A percentile compares a stretch with the other conserved stretches of the same genome.
phyloP scores from a whole-genome alignment of 495 filamentous ascomycete species.

The Penicillium manginii region DNA sequence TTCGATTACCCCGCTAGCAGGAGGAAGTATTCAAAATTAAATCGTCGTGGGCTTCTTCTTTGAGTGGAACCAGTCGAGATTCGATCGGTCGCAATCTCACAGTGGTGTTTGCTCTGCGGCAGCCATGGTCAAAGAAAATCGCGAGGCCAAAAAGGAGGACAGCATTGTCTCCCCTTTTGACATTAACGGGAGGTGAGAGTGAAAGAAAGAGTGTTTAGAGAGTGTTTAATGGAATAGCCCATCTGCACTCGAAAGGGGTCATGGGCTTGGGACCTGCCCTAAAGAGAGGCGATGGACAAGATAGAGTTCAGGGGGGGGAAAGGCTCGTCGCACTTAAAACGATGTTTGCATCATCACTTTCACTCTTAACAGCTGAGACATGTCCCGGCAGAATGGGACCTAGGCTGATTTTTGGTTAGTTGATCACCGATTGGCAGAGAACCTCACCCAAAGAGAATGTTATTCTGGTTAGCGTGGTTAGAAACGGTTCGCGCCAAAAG shows the following conservation, averaged over 20 bases:
- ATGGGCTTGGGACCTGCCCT: background rate
- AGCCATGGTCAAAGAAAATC: background rate
- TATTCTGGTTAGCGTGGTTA: background rate
- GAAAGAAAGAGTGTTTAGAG: background rate
- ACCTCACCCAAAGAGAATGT: background rate
- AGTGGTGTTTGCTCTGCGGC: background rate
- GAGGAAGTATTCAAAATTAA: background rate
- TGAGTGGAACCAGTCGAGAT: background rate
- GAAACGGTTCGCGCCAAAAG: background rate
- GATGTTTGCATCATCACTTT: background rate
- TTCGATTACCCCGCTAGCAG: slow-evolving; percentile 1
- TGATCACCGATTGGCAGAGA: background rate
- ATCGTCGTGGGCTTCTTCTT: background rate
- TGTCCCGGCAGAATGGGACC: background rate
- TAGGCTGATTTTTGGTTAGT: background rate
- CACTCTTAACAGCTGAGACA: background rate
- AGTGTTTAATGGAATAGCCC: background rate
- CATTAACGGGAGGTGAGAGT: background rate
- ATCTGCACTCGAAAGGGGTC: background rate
- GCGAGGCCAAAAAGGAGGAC: background rate
- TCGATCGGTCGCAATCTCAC: background rate
- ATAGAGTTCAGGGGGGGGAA: background rate
- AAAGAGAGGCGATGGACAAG: slow-evolving; percentile 1
- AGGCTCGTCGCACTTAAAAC: background rate
- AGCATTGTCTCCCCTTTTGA: background rate